Percentiles rank a stretch among this genome's conserved stretches.
phyloP scores from a whole-genome alignment of 2,329 filamentous ascomycete species.

The Pyrenochaeta sp. region DNA sequence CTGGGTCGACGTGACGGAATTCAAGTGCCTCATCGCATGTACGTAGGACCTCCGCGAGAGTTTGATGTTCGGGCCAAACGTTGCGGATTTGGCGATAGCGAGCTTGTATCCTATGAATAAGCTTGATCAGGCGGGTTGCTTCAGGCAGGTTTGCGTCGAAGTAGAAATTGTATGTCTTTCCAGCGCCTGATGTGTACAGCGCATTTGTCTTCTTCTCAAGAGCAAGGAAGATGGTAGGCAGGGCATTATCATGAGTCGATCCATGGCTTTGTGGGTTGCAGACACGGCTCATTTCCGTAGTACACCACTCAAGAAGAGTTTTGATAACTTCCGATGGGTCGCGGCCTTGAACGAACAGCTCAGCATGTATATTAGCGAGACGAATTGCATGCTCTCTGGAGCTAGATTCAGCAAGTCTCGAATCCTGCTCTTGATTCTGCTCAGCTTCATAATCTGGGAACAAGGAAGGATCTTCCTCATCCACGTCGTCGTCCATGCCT shows the following conservation, averaged over 20 bases:
- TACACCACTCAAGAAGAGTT: conserved; percentile 39
- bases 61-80: conserved; percentile 75
- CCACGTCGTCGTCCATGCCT: conserved; percentile 79
- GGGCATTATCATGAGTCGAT: conserved; percentile 56
- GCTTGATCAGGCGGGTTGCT: conserved; percentile 72
- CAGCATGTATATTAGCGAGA: conserved; percentile 42
- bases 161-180: conserved; percentile 81
- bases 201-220: conserved; percentile 67
- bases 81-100: conserved; percentile 75
- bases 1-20: conserved; percentile 79
- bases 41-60: conserved; percentile 78
- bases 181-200: conserved; percentile 41
- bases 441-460: conserved; percentile 79
- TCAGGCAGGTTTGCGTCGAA: conserved; percentile 79
- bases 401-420: conserved; percentile 14
- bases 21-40: conserved; percentile 78
- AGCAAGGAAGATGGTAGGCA: conserved; percentile 71
- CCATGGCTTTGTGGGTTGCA: conserved; percentile 32
- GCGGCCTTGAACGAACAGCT: conserved; percentile 35
- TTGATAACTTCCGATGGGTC: conserved; percentile 35
- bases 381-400: conserved; percentile 45
- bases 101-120: conserved; percentile 72
- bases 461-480: conserved; percentile 77
- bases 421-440: conserved; percentile 41
- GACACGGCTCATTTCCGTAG: conserved; percentile 34